Evolutionary conservation across 2,329 filamentous ascomycete genomes (phyloP).

Genomic region (Penicillium sp.): DNA sequence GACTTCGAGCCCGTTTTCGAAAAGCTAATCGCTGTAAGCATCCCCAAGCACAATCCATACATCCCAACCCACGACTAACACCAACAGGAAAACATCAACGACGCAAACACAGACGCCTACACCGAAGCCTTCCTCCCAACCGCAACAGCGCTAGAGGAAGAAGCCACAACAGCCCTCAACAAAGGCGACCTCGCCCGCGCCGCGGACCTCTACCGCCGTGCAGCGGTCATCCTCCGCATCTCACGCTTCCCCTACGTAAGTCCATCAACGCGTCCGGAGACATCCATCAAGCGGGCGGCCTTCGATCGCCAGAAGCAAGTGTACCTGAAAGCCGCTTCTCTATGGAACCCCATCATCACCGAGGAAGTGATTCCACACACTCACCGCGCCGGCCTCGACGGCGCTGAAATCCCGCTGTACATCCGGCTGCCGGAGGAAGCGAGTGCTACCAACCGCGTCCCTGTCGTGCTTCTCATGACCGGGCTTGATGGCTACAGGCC

Average conservation of each 20-base stretch:
- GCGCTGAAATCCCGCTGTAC: slow-evolving; percentile 62
- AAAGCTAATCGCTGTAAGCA: slow-evolving; percentile 57
- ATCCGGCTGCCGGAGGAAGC: slow-evolving; percentile 58
- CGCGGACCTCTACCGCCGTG: slow-evolving; percentile 65
- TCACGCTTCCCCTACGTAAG: slow-evolving; percentile 62
- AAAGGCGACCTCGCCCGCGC: slow-evolving; percentile 55
- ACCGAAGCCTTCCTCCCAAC: slow-evolving; percentile 62
- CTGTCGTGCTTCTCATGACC: slow-evolving; percentile 57
- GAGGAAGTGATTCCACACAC: slow-evolving; percentile 64
- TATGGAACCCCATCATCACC: slow-evolving; percentile 58
- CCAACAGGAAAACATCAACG: slow-evolving; percentile 57
- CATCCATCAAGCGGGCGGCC: slow-evolving; percentile 57
- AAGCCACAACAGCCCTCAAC: slow-evolving; percentile 54
- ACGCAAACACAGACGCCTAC: slow-evolving; percentile 65
- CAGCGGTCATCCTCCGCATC: slow-evolving; percentile 71
- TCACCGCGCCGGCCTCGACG: slow-evolving; percentile 53
- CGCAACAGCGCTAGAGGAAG: slow-evolving; percentile 56
- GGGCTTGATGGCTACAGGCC: slow-evolving; percentile 61
- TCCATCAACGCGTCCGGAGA: slow-evolving; percentile 21
- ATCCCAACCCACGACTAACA: not conserved
- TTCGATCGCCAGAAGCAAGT: slow-evolving; percentile 66
- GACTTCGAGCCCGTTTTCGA: slow-evolving; percentile 71
- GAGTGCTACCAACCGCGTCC: slow-evolving; percentile 45
- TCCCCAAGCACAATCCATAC: not conserved
- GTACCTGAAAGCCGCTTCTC: slow-evolving; percentile 58